These are phyloP conservation scores for Aureobasidium sp. DNA, from an alignment of 2,329 filamentous ascomycete species.

Conservation along the genomic window DNA sequence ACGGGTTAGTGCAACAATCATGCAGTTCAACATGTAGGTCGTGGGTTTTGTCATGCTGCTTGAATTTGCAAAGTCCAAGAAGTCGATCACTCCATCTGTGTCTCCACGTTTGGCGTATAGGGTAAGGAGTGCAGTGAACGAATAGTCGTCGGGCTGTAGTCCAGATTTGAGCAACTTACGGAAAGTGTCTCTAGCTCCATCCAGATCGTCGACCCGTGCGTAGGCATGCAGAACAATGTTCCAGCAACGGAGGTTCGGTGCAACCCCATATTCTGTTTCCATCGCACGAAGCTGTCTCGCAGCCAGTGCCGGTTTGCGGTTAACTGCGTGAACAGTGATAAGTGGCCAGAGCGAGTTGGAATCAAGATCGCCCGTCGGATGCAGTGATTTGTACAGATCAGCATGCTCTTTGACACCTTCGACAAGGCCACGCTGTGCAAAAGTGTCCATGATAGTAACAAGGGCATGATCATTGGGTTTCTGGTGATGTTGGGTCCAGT, in stretches of 20 bases:
- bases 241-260: slow-evolving; percentile 70
- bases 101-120: slow-evolving; percentile 79
- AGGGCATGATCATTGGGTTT: slow-evolving; percentile 29
- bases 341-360: slow-evolving; percentile 50
- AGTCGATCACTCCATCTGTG: slow-evolving; percentile 69
- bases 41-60: slow-evolving; percentile 53
- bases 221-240: slow-evolving; percentile 82
- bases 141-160: slow-evolving; percentile 65
- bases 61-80: slow-evolving; percentile 70
- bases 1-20: slow-evolving; percentile 69
- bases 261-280: slow-evolving; percentile 56
- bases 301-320: slow-evolving; percentile 70
- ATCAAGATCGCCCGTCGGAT: not conserved
- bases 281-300: slow-evolving; percentile 69
- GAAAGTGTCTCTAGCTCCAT: slow-evolving; percentile 72
- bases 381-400: not conserved
- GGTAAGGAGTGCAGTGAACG: slow-evolving; percentile 78
- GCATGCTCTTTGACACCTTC: slow-evolving; percentile 36
- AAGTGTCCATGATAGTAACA: slow-evolving; percentile 24
- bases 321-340: slow-evolving; percentile 75
- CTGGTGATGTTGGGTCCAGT: slow-evolving; percentile 30
- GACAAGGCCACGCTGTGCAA: slow-evolving; percentile 39
- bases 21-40: slow-evolving; percentile 64
- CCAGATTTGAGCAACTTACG: slow-evolving; percentile 59
- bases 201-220: slow-evolving; percentile 69